These are phyloP conservation scores for Thamnidium elegans DNA, from an alignment of 192 early-diverging fungal genomes.

Conservation along the genomic window DNA sequence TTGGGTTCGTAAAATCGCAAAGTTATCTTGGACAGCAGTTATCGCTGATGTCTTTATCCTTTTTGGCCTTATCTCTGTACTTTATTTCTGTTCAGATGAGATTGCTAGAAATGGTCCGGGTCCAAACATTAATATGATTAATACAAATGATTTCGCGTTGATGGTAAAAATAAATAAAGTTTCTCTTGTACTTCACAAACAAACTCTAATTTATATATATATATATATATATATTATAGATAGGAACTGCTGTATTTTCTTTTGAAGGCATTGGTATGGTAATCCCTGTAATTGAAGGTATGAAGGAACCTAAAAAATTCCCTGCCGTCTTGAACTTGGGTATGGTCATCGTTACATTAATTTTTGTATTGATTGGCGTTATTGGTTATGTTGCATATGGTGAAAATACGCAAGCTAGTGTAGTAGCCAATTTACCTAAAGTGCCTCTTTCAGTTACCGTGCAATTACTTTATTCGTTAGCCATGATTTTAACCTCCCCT, in stretches of 20 bases:
- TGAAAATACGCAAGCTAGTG: constrained; percentile 67
- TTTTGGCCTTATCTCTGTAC: constrained; percentile 62
- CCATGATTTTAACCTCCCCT: constrained; percentile 71
- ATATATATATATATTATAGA: background rate
- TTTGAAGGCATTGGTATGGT: constrained; percentile 47
- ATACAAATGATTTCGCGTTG: constrained; percentile 58
- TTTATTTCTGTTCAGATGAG: constrained; percentile 49
- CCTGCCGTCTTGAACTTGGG: constrained; percentile 62
- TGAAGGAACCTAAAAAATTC: constrained; percentile 81
- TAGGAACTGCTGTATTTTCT: constrained; percentile 62
- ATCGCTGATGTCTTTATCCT: constrained; percentile 75
- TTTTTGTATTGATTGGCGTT: constrained; percentile 71
- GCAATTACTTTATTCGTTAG: constrained; percentile 78
- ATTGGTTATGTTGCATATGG: constrained; percentile 78
- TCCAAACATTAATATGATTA: constrained; percentile 55
- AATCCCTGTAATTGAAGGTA: constrained; percentile 63
- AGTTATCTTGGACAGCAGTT: constrained; percentile 54
- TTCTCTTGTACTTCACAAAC: no score
- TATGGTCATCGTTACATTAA: constrained; percentile 59
- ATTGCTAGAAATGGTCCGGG: constrained; percentile 50
- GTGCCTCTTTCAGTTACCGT: constrained; percentile 49
- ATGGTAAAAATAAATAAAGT: constrained; percentile 27
- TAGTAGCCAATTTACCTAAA: constrained; percentile 76
- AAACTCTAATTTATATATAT: no score
- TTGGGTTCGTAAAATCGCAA: constrained; percentile 62